Evolutionary conservation across 2,329 filamentous ascomycete species (phyloP).

Genomic region (Trichoderma gracile): DNA sequence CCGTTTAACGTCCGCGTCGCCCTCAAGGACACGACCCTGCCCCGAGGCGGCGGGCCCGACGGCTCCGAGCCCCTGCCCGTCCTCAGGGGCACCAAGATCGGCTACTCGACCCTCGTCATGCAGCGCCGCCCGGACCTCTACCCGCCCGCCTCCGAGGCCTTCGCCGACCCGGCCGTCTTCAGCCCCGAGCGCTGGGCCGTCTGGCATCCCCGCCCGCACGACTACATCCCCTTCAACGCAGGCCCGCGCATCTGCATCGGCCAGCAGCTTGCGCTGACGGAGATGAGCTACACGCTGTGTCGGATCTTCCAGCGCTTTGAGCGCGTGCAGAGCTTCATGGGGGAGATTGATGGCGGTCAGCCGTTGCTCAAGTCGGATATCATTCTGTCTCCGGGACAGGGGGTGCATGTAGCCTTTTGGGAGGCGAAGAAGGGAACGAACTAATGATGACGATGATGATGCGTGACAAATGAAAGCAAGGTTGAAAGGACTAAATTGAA

Average conservation of each 20-base stretch:
- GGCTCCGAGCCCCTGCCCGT: slow-evolving; percentile 63
- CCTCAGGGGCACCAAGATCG: slow-evolving; percentile 64
- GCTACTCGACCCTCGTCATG: slow-evolving; percentile 69
- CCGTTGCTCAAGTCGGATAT: slow-evolving; percentile 61
- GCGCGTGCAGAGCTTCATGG: slow-evolving; percentile 59
- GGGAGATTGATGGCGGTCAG: slow-evolving; percentile 53
- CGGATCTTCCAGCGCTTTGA: slow-evolving; percentile 73
- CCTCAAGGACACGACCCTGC: slow-evolving; percentile 72
- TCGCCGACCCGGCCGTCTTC: slow-evolving; percentile 53
- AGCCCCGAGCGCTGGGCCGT: slow-evolving; percentile 65
- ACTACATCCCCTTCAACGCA: slow-evolving; percentile 74
- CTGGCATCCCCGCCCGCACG: slow-evolving; percentile 65
- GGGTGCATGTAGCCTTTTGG: slow-evolving; percentile 59
- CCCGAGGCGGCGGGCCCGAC: slow-evolving; percentile 67
- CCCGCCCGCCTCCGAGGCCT: slow-evolving; percentile 49
- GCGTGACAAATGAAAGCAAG: too few species aligned
- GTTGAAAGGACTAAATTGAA: too few species aligned
- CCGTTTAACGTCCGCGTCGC: slow-evolving; percentile 77
- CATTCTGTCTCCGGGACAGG: slow-evolving; percentile 59
- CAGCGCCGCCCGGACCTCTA: slow-evolving; percentile 68
- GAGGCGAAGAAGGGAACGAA: slow-evolving; percentile 40
- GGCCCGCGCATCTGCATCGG: slow-evolving; percentile 73
- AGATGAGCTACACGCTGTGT: slow-evolving; percentile 72
- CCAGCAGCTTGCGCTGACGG: slow-evolving; percentile 78
- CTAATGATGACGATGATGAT: not conserved